Conservation (phyloP, 164 flowering plant genomes). For the Magnolia sinica region DNA sequence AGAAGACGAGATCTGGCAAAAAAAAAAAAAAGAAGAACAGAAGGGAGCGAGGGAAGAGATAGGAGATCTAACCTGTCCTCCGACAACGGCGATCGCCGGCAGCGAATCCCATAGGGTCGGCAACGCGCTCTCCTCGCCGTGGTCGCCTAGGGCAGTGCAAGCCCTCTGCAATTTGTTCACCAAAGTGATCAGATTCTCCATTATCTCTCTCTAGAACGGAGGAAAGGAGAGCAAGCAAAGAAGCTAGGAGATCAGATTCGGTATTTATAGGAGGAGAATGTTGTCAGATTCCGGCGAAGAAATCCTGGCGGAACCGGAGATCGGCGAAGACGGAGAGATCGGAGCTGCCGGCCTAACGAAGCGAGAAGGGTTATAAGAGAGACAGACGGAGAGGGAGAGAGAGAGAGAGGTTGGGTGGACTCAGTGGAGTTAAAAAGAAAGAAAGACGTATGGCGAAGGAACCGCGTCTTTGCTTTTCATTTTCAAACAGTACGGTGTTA, state of each 20-base stretch:
- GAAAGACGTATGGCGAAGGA: neutral
- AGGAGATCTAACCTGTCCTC: conserved; percentile 73
- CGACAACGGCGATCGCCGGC: conserved; percentile 92
- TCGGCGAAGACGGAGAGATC: neutral
- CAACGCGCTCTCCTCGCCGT: conserved; percentile 78
- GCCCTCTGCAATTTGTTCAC: conserved; percentile 92
- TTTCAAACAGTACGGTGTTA: too few species aligned
- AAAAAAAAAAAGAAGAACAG: neutral
- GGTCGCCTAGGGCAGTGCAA: conserved; percentile 89
- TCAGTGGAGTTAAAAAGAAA: neutral
- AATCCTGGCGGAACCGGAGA: neutral
- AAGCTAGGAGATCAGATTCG: too few species aligned
- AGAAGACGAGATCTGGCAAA: neutral
- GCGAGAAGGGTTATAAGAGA: neutral
- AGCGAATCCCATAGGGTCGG: conserved; percentile 96
- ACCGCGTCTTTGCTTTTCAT: neutral
- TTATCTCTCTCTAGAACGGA: neutral
- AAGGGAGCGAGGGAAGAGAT: neutral
- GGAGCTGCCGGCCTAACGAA: conserved; percentile 4
- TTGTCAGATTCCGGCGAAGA: neutral
- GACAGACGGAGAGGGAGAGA: neutral
- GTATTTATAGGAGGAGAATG: neutral
- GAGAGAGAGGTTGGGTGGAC: neutral
- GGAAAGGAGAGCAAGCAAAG: neutral
- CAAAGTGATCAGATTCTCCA: conserved; percentile 76